Conservation (phyloP, 345 rosid genomes). For the Microcos paniculata region DNA sequence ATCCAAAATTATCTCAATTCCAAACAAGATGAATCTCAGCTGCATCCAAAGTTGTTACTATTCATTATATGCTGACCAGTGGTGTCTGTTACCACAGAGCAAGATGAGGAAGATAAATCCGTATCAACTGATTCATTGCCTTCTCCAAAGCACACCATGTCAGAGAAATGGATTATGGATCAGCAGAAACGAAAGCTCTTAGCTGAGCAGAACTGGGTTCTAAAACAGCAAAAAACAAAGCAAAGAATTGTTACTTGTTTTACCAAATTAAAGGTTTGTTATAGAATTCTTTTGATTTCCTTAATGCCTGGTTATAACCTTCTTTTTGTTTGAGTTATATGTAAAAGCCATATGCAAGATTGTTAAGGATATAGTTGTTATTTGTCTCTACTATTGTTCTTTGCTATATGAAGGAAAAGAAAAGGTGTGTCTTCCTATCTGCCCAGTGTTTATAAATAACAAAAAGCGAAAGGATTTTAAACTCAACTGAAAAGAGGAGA, state of each 20-base stretch:
- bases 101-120: slow-evolving; percentile 55
- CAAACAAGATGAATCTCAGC: slow-evolving; percentile 19
- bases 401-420: not conserved
- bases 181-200: slow-evolving; percentile 54
- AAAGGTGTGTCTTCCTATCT: not conserved
- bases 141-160: slow-evolving; percentile 72
- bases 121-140: slow-evolving; percentile 37
- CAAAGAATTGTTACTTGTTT: slow-evolving; percentile 56
- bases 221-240: slow-evolving; percentile 65
- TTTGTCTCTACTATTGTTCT: not conserved
- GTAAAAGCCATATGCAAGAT: not conserved
- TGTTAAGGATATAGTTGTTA: not conserved
- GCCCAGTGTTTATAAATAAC: not conserved
- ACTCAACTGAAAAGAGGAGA: no score
- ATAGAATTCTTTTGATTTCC: slow-evolving; percentile 8
- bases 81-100: slow-evolving; percentile 37
- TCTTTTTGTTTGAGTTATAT: slow-evolving; percentile 4
- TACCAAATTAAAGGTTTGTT: slow-evolving; percentile 70
- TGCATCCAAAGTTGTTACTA: slow-evolving; percentile 12
- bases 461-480: slow-evolving; percentile 3
- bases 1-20: slow-evolving; percentile 24
- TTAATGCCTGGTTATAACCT: slow-evolving; percentile 14
- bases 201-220: slow-evolving; percentile 56
- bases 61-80: slow-evolving; percentile 27
- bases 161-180: slow-evolving; percentile 81